Base-by-base conservation (phyloP, 805 yeast genomes). In the Brettanomyces nanus region DNA sequence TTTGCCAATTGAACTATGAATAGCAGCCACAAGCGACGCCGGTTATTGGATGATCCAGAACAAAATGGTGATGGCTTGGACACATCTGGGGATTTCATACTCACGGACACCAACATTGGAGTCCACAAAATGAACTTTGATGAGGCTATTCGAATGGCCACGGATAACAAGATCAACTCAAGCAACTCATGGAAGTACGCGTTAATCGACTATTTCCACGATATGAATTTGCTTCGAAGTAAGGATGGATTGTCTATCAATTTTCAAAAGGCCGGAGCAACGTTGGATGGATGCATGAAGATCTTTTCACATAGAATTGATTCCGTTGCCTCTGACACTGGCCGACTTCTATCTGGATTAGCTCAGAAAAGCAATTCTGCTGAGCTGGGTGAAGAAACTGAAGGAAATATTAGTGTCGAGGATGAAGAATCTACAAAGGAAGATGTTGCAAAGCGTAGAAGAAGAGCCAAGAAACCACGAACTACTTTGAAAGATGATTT, bases 291-390 rank as follows among this genome's bases (percentile, higher is more conserved):
- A 3, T 71, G 75, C 53, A 71, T 70, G 31, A 71, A 70, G 52
- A 66, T 71, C 26, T 66, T 70, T 40, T 59, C 65, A 29, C 67
- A 70, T 39, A 49, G 76, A 41, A 70, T 71, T 11, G 77, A 71
- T 44, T 65, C 71, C 4, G 47, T 56, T 15, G 55, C 53, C 1
- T 45, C 36, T 40, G 57, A 37, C 52, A 55, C 51, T 36, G 59
- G 54, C 45, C 63, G 61, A 38, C 52, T 71, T 35, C 60, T 87
- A 26, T 81, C 84, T 58, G 95, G 95, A 3, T 60, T 85, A 39
- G 77, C 45, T 52, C 4, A 59, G 46, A 32, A 23, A 28, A 22
- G 11, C 5, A 7, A 19, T 31, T 25, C 19, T 3, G 38, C 28
- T 1, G 38, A 32, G 9, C 9, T 17, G 13, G 22, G 17, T 10